phyloP scores from a whole-genome alignment of 1,284 basidiomycete genomes.

The Trametes versicolor region DNA sequence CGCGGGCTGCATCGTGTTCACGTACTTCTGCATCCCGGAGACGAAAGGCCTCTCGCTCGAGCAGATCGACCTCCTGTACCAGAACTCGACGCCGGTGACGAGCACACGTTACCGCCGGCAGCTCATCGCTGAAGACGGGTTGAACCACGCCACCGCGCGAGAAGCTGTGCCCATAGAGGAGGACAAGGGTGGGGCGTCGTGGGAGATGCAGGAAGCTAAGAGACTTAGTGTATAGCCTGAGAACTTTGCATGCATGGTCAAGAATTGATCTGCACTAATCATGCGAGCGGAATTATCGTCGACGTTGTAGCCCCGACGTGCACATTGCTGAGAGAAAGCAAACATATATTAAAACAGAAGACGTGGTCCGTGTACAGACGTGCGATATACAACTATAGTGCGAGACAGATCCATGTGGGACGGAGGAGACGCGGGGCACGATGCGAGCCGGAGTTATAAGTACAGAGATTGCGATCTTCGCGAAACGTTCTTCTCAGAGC shows the following conservation, averaged over 20 bases:
- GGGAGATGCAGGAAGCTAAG: background rate
- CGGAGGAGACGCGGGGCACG: too few species aligned
- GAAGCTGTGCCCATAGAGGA: background rate
- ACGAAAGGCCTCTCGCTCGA: slow-evolving; percentile 78
- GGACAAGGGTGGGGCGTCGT: background rate
- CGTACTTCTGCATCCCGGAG: slow-evolving; percentile 83
- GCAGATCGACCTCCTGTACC: slow-evolving; percentile 55
- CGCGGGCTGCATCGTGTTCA: slow-evolving; percentile 73
- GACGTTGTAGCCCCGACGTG: too few species aligned
- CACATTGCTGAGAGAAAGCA: too few species aligned
- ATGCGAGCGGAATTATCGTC: too few species aligned
- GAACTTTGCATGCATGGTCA: too few species aligned
- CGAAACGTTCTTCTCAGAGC: background rate
- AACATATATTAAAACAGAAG: too few species aligned
- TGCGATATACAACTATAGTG: background rate
- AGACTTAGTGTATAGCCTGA: too few species aligned
- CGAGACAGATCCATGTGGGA: background rate
- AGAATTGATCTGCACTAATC: too few species aligned
- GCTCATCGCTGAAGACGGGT: slow-evolving; percentile 43
- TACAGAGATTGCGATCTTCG: background rate
- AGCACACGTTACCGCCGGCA: slow-evolving; percentile 53
- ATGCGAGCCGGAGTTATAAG: background rate
- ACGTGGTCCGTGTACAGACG: background rate
- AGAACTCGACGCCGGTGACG: slow-evolving; percentile 52
- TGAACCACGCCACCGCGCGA: too few species aligned